Evolutionary conservation across 495 filamentous ascomycete genomes (phyloP), one percentile per base, ranked within the genome.

Genomic region (Xeromyces bisporus): DNA sequence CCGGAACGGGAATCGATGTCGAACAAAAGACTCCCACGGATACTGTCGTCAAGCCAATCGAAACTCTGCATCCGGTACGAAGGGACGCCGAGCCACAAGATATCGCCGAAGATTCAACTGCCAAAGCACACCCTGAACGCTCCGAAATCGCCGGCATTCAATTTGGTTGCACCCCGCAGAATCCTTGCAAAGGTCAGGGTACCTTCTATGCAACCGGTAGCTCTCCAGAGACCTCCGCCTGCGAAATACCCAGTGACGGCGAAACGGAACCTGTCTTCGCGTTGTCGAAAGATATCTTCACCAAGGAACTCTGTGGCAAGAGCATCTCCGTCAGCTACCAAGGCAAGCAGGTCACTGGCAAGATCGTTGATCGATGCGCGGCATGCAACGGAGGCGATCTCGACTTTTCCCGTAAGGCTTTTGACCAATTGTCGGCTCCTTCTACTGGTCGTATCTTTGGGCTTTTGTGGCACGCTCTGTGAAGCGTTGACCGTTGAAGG

Each of bases 341-440:
- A 18, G 75, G 73, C 51, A 69, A 67, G 49, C 66, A 65, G 11
- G 43, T 46, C 29, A 60, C 39, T 3, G 77, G 68, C 23, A 61
- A 32, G 8, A 68, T 82, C 28, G 69, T 69, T 24, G 80, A 87
- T 65, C 78, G 80, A 57, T 87, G 80, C 62, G 67, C 67, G 48
- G 75, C 77, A 44, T 85, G 80, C 44, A 34, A 51, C 33, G 37
- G 47, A 32, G 28, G 25, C 38, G 56, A 53, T 29, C 48, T 69
- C 26, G 65, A 69, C 41, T 46, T 66, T 39, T 65, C 62, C 6
- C 48, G 50, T 15, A 40, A 48, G 33, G 43, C 64, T 29, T 69
- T 64, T 46, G 32, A 39, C 6, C 31, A 49, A 23, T 26, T 69
- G 12, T 51, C 51, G 15, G 30, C 32, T 15, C 28, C 50, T 3